Evolutionary conservation across 495 filamentous ascomycete genomes (phyloP), one percentile per base, ranked within the genome.

Genomic region (Choiromyces venosus): DNA sequence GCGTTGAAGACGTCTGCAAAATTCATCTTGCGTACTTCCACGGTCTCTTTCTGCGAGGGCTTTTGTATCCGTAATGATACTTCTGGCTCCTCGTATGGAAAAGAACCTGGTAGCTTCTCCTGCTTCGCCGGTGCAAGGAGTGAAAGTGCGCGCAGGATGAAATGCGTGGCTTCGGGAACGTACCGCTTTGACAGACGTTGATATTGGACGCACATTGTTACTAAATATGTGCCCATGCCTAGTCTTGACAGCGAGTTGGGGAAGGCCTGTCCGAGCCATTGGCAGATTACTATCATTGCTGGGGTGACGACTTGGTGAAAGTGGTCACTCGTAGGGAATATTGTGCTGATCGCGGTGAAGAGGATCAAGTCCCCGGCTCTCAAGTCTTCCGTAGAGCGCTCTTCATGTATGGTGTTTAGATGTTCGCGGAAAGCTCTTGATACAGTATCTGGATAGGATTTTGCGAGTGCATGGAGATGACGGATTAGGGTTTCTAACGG

Each of bases 251-350:
- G 82, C 3, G 82, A 82, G 56, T 87, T 85, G 0, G 92, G 91
- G 37, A 88, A 84, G 67, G 88, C 91, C 76, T 96, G 89, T 0
- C 89, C 92, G n/a, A 99, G 85, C 80, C 91, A 97, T 66, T 91
- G 87, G 38, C 88, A 87, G 81, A 98, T 91, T 68, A 86, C 87
- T 9, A 97, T 87, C 80, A 92, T 91, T 1, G 94, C 91, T 0
- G 95, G 95, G 6, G 95, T 98, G 66, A 91, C 89, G 21, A 98
- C 91, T 71, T 93, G 90, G 76, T 98, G 95, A 82, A 97, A 98
- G 82, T 97, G 93, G 83, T 99, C 95, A 0, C 92, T 96, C 0
- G 96, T 97, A 7, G 96, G 93, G 81, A 96, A 99, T 73, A 94
- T 91, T 10, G 89, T 88, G 38, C 88, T 88, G 76, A 97, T 87